phyloP scores from a whole-genome alignment of 1,284 basidiomycete species.

The Mycena citricolor region DNA sequence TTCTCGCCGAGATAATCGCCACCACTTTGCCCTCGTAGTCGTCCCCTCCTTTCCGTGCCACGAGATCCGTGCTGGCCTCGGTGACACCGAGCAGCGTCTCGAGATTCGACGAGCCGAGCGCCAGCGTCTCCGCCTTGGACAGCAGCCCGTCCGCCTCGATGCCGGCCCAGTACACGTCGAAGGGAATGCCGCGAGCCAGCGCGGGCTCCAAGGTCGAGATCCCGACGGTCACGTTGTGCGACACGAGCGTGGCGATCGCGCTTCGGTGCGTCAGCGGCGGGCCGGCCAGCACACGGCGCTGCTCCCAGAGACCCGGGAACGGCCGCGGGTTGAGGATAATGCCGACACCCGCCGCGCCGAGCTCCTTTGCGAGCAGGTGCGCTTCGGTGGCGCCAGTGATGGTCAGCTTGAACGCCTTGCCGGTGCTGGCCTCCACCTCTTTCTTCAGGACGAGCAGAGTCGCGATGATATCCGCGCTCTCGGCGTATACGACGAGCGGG shows the following conservation, averaged over 20 bases:
- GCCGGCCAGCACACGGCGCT: conserved; percentile 57
- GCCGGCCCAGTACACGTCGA: conserved; percentile 61
- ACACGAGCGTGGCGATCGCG: conserved; percentile 43
- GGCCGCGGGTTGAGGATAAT: conserved; percentile 68
- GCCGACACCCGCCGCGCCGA: conserved; percentile 70
- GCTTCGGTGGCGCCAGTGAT: conserved; percentile 75
- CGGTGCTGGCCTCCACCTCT: conserved; percentile 56
- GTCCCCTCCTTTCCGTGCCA: conserved; percentile 59
- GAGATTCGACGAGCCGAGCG: conserved; percentile 47
- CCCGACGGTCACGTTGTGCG: neutral
- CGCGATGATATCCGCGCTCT: conserved; percentile 75
- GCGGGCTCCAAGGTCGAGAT: conserved; percentile 61
- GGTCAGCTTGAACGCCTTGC: conserved; percentile 50
- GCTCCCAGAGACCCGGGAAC: conserved; percentile 66
- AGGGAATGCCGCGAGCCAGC: conserved; percentile 66
- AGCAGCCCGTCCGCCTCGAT: conserved; percentile 45
- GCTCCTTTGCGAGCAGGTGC: conserved; percentile 71
- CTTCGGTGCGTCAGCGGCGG: conserved; percentile 65
- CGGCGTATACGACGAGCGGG: conserved; percentile 55
- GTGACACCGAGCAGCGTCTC: conserved; percentile 24
- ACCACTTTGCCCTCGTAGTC: conserved; percentile 61
- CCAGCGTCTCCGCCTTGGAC: conserved; percentile 52
- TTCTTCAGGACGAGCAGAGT: conserved; percentile 76
- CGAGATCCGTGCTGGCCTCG: conserved; percentile 48
- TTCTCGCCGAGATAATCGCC: conserved; percentile 52